These are phyloP conservation scores for Falciphora oryzae DNA, from an alignment of 2,329 filamentous ascomycete species.

Conservation along the genomic window DNA sequence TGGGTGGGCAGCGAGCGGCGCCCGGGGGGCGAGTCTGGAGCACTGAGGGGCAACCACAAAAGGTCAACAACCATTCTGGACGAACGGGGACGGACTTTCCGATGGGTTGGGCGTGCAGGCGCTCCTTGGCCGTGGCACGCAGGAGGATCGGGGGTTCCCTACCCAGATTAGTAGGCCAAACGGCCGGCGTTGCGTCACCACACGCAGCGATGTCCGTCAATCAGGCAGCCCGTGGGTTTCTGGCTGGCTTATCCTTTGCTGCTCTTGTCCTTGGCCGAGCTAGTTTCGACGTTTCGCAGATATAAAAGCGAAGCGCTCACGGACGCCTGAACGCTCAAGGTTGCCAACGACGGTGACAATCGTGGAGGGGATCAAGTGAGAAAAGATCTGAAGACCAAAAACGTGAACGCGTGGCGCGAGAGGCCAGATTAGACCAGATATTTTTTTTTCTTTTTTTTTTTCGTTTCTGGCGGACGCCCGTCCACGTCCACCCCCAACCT, in stretches of 20 bases:
- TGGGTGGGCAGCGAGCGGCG: too few species aligned
- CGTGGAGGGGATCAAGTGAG: not conserved
- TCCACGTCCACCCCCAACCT: not conserved
- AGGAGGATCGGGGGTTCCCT: not conserved
- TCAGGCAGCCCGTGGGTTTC: not conserved
- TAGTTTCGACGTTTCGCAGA: too few species aligned
- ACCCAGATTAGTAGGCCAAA: not conserved
- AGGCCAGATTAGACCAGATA: not conserved
- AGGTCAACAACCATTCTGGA: not conserved
- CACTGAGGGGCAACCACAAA: not conserved
- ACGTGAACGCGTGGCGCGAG: too few species aligned
- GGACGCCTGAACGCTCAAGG: too few species aligned
- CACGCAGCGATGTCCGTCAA: not conserved
- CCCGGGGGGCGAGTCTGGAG: too few species aligned
- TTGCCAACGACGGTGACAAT: too few species aligned
- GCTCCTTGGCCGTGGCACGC: not conserved
- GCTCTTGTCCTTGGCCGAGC: too few species aligned
- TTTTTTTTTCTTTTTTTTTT: not conserved
- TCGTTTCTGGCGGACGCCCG: not conserved
- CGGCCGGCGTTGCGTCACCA: not conserved
- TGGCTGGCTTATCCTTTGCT: too few species aligned
- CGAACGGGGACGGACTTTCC: too few species aligned
- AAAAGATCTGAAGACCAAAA: not conserved
- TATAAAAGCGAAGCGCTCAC: too few species aligned
- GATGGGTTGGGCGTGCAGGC: not conserved